phyloP scores from a whole-genome alignment of 441 rosid genomes.

The Gossypium davidsonii region DNA sequence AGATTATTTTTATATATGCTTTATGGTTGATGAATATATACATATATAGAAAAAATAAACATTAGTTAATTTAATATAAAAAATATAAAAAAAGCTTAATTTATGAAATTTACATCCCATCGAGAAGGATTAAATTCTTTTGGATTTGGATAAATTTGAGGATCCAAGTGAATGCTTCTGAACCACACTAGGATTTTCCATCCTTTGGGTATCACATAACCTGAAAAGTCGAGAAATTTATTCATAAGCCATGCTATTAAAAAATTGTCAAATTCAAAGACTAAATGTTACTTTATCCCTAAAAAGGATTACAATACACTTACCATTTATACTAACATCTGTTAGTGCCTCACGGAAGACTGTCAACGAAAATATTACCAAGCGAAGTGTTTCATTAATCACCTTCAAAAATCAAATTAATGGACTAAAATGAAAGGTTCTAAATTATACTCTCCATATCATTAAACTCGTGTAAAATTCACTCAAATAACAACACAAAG shows the following conservation, averaged over 20 bases:
- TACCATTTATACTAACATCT: constrained; percentile 51
- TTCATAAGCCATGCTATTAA: not conserved
- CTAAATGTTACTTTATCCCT: no score
- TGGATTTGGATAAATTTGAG: constrained; percentile 56
- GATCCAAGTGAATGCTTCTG: constrained; percentile 61
- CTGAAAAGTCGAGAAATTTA: constrained; percentile 22
- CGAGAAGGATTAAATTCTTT: constrained; percentile 68
- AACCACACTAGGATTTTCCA: constrained; percentile 88
- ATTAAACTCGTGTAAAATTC: not conserved
- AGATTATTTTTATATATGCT: not conserved
- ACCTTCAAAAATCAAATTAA: constrained; percentile 32
- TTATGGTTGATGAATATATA: not conserved
- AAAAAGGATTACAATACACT: not conserved
- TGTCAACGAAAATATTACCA: constrained; percentile 53
- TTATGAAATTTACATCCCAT: constrained; percentile 61
- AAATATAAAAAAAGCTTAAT: no score
- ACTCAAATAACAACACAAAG: not conserved
- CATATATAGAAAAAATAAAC: not conserved
- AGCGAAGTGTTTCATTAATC: constrained; percentile 71
- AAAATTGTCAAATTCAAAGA: no score
- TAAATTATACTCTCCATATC: not conserved
- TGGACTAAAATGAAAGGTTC: not conserved
- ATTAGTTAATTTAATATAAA: not conserved
- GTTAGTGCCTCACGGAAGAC: constrained; percentile 68
- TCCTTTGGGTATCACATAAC: constrained; percentile 72